These are phyloP conservation scores for Geotrichum phurueaensis DNA, from an alignment of 1,139 yeast species.

Conservation along the genomic window DNA sequence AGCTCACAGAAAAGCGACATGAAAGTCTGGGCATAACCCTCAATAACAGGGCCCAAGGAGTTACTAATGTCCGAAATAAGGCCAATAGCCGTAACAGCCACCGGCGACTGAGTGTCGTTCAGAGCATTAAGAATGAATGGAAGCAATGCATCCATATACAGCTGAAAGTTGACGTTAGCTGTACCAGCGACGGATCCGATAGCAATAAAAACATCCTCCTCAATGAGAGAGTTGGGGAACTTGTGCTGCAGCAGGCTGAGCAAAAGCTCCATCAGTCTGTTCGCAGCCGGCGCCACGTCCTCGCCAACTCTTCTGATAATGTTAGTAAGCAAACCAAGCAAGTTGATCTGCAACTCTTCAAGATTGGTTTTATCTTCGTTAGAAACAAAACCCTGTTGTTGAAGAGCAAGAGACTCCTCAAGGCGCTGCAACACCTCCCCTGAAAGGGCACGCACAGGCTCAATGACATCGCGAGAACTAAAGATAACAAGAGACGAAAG, in stretches of 20 bases:
- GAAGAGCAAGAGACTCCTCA: constrained; percentile 56
- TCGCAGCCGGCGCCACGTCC: constrained; percentile 65
- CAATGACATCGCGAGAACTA: constrained; percentile 66
- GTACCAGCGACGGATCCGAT: constrained; percentile 86
- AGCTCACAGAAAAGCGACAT: constrained; percentile 76
- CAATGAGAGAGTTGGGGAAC: constrained; percentile 67
- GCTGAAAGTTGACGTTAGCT: constrained; percentile 59
- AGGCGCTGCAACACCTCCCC: constrained; percentile 66
- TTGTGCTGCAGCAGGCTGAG: constrained; percentile 59
- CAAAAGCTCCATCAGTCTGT: constrained; percentile 77
- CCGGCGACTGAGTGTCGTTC: constrained; percentile 74
- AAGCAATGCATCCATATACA: constrained; percentile 72
- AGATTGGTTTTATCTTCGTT: constrained; percentile 67
- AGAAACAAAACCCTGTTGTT: constrained; percentile 40
- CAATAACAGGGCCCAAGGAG: constrained; percentile 68
- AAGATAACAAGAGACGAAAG: constrained; percentile 73
- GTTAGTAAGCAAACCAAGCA: constrained; percentile 79
- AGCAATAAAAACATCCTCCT: constrained; percentile 90
- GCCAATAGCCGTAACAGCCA: constrained; percentile 86
- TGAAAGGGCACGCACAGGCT: constrained; percentile 65
- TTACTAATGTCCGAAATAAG: constrained; percentile 96
- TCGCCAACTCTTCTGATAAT: constrained; percentile 76
- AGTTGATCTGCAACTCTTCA: constrained; percentile 84
- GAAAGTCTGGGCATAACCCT: constrained; percentile 69
- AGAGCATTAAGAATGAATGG: constrained; percentile 78